Evolutionary conservation across 169 alveolate species (phyloP).

Genomic region (Cryptosporidium ubiquitum): DNA sequence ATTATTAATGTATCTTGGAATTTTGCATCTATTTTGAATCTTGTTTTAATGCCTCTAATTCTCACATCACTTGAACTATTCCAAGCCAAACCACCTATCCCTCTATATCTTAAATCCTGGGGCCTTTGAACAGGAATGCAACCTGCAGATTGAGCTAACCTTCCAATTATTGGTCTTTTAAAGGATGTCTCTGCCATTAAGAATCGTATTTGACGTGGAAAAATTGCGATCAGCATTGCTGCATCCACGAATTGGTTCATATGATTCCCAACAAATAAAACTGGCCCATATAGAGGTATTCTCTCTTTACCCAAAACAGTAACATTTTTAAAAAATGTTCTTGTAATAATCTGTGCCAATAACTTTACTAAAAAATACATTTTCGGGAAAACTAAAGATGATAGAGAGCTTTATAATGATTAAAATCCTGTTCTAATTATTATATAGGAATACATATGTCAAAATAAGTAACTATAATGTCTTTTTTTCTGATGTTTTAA

Average conservation of each 20-base stretch:
- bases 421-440: background rate
- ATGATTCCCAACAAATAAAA: slow-evolving; percentile 90
- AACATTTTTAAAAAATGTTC: slow-evolving; percentile 84
- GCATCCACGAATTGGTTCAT: slow-evolving; percentile 92
- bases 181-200: slow-evolving; percentile 86
- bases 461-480: background rate
- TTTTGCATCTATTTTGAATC: slow-evolving; percentile 86
- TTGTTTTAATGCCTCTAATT: slow-evolving; percentile 85
- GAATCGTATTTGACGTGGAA: slow-evolving; percentile 90
- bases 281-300: slow-evolving; percentile 84
- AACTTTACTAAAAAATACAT: slow-evolving; percentile 71
- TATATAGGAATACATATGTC: background rate
- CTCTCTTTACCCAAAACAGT: slow-evolving; percentile 88
- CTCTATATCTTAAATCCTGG: slow-evolving; percentile 86
- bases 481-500: background rate
- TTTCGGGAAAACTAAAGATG: background rate
- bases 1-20: slow-evolving; percentile 86
- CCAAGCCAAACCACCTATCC: slow-evolving; percentile 86
- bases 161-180: slow-evolving; percentile 85
- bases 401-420: background rate
- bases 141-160: slow-evolving; percentile 87
- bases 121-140: slow-evolving; percentile 90
- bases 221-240: slow-evolving; percentile 83
- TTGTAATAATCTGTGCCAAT: slow-evolving; percentile 56
- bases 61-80: slow-evolving; percentile 68